Evolutionary conservation across 108 stramenopile species (phyloP).

Genomic region (Epithemia pelagica): DNA sequence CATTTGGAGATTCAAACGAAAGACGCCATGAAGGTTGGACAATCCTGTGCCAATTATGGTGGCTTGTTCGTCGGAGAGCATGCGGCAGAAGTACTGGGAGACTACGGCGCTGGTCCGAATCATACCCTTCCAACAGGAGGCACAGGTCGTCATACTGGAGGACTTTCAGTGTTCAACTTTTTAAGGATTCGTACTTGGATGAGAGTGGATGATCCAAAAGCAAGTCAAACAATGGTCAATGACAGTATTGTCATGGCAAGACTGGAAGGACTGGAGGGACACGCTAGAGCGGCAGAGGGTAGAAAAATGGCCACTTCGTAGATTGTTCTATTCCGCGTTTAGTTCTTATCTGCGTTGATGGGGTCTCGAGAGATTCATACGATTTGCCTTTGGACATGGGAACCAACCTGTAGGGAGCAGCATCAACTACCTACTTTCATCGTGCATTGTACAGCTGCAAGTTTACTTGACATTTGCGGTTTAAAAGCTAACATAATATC

Average conservation of each 20-base stretch:
- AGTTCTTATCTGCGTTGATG: too few species aligned
- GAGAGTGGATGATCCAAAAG: conserved; percentile 76
- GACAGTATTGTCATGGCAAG: conserved; percentile 93
- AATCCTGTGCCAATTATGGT: conserved; percentile 85
- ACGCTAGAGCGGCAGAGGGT: conserved; percentile 93
- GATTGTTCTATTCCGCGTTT: too few species aligned
- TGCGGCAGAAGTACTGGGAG: conserved; percentile 97
- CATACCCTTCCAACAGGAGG: conserved; percentile 98
- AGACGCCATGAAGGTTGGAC: conserved; percentile 64
- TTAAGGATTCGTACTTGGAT: conserved; percentile 95
- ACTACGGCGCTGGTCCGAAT: conserved; percentile 99
- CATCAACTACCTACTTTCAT: too few species aligned
- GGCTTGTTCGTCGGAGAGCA: conserved; percentile 92
- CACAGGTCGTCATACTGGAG: conserved; percentile 96
- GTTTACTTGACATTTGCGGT: too few species aligned
- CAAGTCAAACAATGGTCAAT: conserved; percentile 72
- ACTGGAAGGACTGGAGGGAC: conserved; percentile 96
- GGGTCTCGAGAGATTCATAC: too few species aligned
- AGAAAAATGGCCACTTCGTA: too few species aligned
- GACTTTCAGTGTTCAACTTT: conserved; percentile 95
- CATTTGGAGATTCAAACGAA: conserved; percentile 96
- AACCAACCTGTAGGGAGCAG: too few species aligned
- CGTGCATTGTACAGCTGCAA: too few species aligned
- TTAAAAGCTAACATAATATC: too few species aligned
- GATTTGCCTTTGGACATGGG: too few species aligned